phyloP scores from a whole-genome alignment of 192 early-diverging fungal genomes.

The Podila epigama region DNA sequence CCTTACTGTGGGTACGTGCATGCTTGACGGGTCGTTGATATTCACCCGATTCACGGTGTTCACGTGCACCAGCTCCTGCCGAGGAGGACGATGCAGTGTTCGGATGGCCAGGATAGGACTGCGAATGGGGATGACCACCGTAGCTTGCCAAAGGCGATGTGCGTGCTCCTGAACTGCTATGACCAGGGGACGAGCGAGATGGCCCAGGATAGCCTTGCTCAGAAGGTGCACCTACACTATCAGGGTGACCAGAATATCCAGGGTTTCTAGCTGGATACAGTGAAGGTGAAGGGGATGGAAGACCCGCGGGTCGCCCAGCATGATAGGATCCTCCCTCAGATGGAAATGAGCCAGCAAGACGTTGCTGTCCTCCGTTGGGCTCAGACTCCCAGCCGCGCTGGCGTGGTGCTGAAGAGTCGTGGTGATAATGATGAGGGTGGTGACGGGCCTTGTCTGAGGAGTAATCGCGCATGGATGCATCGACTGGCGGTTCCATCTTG shows the following conservation, averaged over 20 bases:
- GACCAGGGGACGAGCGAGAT: not conserved
- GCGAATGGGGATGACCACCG: too few species aligned
- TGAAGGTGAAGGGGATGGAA: not conserved
- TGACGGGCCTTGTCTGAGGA: too few species aligned
- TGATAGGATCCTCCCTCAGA: too few species aligned
- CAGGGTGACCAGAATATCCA: not conserved
- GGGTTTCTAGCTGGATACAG: not conserved
- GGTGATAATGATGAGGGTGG: too few species aligned
- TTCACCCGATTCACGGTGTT: not conserved
- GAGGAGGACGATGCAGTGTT: too few species aligned
- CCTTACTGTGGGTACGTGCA: conserved; percentile 26
- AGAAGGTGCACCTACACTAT: not conserved
- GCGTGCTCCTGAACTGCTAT: not conserved
- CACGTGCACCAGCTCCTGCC: not conserved
- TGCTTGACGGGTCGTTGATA: conserved; percentile 35
- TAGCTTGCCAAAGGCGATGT: not conserved
- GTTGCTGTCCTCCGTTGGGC: too few species aligned
- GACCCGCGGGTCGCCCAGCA: too few species aligned
- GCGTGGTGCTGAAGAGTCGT: not conserved
- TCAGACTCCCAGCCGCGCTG: not conserved
- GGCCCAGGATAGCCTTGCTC: not conserved
- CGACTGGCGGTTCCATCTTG: not conserved
- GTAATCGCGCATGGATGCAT: not conserved
- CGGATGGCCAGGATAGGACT: too few species aligned
- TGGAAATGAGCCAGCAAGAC: too few species aligned